Conservation (phyloP, 768 basidiomycete genomes). For the Baorangia bicolor region DNA sequence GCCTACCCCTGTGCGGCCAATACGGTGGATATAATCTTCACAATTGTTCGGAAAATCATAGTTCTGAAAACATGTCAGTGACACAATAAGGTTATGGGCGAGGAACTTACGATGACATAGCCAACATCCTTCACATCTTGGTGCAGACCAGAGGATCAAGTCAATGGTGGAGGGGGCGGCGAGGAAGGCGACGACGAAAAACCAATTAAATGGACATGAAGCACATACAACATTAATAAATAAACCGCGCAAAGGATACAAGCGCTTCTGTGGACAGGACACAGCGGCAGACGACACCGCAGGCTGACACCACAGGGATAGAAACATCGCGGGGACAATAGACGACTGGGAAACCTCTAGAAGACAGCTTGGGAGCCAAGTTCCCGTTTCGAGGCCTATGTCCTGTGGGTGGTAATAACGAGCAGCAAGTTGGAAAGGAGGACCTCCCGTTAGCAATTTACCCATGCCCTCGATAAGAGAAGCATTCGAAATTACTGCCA, state of each 20-base stretch:
- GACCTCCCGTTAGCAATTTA: constrained; percentile 22
- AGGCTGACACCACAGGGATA: constrained; percentile 19
- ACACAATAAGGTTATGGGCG: background rate
- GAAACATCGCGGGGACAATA: constrained; percentile 26
- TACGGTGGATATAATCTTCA: constrained; percentile 98
- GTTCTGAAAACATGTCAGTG: constrained; percentile 51
- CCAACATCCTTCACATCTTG: constrained; percentile 99
- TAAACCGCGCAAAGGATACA: constrained; percentile 25
- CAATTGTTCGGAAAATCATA: constrained; percentile 98
- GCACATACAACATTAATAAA: constrained; percentile 36
- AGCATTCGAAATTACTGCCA: constrained; percentile 26
- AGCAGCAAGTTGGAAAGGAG: constrained; percentile 21
- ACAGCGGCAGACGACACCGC: constrained; percentile 16
- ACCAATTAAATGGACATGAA: constrained; percentile 27
- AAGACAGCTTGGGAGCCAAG: constrained; percentile 17
- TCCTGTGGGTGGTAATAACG: constrained; percentile 27
- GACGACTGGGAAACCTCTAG: constrained; percentile 19
- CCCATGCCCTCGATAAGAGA: constrained; percentile 19
- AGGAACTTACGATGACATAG: constrained; percentile 83
- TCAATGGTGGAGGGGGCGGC: constrained; percentile 29
- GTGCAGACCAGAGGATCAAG: constrained; percentile 32
- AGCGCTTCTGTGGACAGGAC: constrained; percentile 34
- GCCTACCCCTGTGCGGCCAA: constrained; percentile 89
- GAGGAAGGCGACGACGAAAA: constrained; percentile 6
- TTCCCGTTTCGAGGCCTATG: constrained; percentile 22